phyloP scores from a whole-genome alignment of 2,329 filamentous ascomycete species.

The Drechslerella stenobrocha region DNA sequence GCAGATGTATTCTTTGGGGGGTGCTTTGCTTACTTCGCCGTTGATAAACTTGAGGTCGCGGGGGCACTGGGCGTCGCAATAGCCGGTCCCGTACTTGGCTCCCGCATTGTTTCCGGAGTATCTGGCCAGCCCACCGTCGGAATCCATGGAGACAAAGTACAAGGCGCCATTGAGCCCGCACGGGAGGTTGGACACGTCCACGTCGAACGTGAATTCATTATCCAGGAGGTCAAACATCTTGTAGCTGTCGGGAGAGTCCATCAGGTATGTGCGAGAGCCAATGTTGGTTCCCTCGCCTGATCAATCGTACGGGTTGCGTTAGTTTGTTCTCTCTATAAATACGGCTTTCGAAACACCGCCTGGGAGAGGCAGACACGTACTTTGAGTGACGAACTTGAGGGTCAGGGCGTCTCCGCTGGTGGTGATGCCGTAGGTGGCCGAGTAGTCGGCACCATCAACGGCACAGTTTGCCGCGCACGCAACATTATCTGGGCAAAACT shows the following conservation, averaged over 20 bases:
- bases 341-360: neutral
- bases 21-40: slow-evolving; percentile 56
- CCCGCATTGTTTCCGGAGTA: slow-evolving; percentile 61
- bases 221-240: slow-evolving; percentile 67
- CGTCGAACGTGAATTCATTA: slow-evolving; percentile 72
- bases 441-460: slow-evolving; percentile 62
- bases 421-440: slow-evolving; percentile 62
- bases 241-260: slow-evolving; percentile 65
- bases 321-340: slow-evolving; percentile 1
- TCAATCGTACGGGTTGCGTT: neutral
- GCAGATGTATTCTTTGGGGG: no score
- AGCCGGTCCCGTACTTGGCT: slow-evolving; percentile 65
- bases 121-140: slow-evolving; percentile 62
- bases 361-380: slow-evolving; percentile 54
- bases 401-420: slow-evolving; percentile 61
- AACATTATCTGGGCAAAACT: slow-evolving; percentile 58
- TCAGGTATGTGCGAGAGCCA: slow-evolving; percentile 64
- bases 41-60: slow-evolving; percentile 64
- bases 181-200: slow-evolving; percentile 70
- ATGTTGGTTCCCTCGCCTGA: slow-evolving; percentile 53
- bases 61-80: slow-evolving; percentile 62
- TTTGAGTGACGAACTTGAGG: slow-evolving; percentile 64
- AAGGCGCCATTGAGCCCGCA: slow-evolving; percentile 73
- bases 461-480: slow-evolving; percentile 61
- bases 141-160: slow-evolving; percentile 67